Conservation (phyloP, 73 alveolate genomes). For the Urostyla sp. region DNA sequence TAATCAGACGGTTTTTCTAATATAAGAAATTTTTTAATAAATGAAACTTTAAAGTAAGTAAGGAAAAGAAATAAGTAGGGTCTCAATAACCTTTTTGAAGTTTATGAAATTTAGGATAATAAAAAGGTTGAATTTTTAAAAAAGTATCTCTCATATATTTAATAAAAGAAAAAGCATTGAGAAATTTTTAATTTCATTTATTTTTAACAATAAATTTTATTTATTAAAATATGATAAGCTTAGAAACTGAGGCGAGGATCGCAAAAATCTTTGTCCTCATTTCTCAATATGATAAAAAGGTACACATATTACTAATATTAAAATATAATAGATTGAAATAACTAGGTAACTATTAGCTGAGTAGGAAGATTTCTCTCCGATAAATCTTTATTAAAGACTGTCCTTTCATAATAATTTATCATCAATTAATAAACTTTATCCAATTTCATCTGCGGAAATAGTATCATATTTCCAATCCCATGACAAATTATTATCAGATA, state of each 20-base stretch:
- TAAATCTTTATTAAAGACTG: neutral
- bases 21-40: no score
- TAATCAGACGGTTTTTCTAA: no score
- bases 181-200: neutral
- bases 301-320: neutral
- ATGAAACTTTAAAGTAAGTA: no score
- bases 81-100: no score
- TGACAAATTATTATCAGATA: neutral
- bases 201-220: neutral
- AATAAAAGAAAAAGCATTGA: no score
- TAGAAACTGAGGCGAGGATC: slow-evolving; percentile 49
- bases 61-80: no score
- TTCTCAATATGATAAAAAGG: slow-evolving; percentile 27
- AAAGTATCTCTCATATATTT: no score
- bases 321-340: slow-evolving; percentile 13
- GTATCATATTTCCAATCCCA: neutral
- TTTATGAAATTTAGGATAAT: no score
- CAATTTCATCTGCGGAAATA: no score
- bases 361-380: slow-evolving; percentile 27
- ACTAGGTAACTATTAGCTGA: slow-evolving; percentile 37
- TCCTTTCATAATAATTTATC: no score
- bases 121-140: no score
- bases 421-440: no score
- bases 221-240: slow-evolving; percentile 16
- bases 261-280: slow-evolving; percentile 36